Evolutionary conservation across 495 filamentous ascomycete genomes (phyloP), one percentile per base, ranked within the genome.

Genomic region (Hypomontagnella monticulosa): DNA sequence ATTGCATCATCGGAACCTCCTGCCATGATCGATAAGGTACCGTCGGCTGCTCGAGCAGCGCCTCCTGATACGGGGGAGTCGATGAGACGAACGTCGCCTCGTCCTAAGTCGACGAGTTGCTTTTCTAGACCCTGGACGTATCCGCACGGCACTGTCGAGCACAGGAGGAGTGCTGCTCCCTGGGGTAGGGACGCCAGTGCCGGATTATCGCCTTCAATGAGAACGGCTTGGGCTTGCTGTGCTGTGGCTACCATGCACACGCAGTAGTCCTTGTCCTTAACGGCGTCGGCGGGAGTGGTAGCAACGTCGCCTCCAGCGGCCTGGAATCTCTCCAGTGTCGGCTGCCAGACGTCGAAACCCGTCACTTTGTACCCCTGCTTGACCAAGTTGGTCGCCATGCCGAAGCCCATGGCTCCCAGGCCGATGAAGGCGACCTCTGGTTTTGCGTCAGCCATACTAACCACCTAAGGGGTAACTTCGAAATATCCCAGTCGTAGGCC

Each of bases 391-490:
- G 87, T 89, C 67, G 91, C 91, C 89, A 93, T 94, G 64, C 91
- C 91, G 72, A 91, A 91, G 70, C 91, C 91, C 91, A 93, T 95
- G 78, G 91, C 91, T 64, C 91, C 91, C 5, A 95, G 88, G 81
- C 91, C 91, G 58, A 91, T 88, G 77, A 93, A 93, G 63, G 89
- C 86, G 54, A 93, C 76, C 46, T 80, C 77, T 7, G 86, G 82
- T 68, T 87, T 82, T 27, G 57, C 34, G 61, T 69, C 64, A 27
- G 72, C 70, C 75, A 78, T 79, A 41, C 58, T 20, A 15, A 37
- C 34, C 18, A 42, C 33, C 15, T 5, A 14, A 38, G 8, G 12
- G 6, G 2, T 15, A 47, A 27, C 19, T 47, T 37, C 2, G 27
- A 16, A 11, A 15, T 18, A 9, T 19, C 5, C 40, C 40, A 30